Evolutionary conservation across 495 filamentous ascomycete species (phyloP), one percentile per base, ranked within the genome.

Genomic region (Terfezia boudieri): DNA sequence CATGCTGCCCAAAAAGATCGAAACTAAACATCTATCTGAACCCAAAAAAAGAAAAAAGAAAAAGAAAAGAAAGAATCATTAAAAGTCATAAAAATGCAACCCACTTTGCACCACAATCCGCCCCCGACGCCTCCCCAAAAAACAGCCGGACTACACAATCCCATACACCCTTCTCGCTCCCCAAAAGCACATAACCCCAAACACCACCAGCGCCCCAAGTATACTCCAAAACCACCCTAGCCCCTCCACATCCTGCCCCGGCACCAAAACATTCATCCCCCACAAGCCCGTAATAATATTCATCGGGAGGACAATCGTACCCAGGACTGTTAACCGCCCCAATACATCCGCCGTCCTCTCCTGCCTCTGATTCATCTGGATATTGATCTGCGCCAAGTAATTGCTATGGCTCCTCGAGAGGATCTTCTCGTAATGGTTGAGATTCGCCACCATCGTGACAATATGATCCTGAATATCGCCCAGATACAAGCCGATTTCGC

Each of bases 381-480:
- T 87, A 51, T 82, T 87, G 56, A 98, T 76, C 69, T 95, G 90
- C 12, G 90, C 90, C 16, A 96, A 74, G 58, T 96, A 95, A 65
- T 98, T 98, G 69, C 82, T 82, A 70, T 96, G 92, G n/a, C 81
- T 81, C 20, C 92, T 83, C 8, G 82, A 86, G 53, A 98, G 77
- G 76, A 98, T 95, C 71, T 95, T 95, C 66, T 98, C 92, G 60
- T 90, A 95, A 64, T 98, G 90, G 9, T 77, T 79, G 53, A 98
- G 70, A 67, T 94, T 98, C 59, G 80, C 84, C 77, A 93, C 92
- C 90, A 96, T 95, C 57, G 90, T 96, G 36, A 98, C 85, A 37
- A 98, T 89, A 74, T 98, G 90, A 69, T 98, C 62, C 66, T 98
- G 90, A 57, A 96, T 93, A 71, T 98, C 90, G 57, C 85, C 84